These are phyloP conservation scores for Fusarium palustre DNA, from an alignment of 2,329 filamentous ascomycete species.

Conservation along the genomic window DNA sequence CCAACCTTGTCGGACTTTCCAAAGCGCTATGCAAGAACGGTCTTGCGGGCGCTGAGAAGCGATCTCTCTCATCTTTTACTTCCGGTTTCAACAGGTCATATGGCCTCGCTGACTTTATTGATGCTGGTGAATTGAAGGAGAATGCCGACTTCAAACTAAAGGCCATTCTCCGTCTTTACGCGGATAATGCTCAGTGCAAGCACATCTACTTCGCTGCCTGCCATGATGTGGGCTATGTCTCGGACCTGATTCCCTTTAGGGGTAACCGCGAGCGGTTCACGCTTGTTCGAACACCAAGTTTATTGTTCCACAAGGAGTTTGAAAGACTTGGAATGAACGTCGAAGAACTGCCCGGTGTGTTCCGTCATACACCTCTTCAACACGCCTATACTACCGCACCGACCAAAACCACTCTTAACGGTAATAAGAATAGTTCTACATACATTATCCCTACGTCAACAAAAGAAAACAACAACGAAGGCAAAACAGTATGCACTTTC, in stretches of 20 bases:
- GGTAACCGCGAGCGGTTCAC: constrained; percentile 65
- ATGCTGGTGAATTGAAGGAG: constrained; percentile 70
- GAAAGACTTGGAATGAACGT: constrained; percentile 62
- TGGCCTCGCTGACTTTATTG: constrained; percentile 70
- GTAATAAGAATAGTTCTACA: not conserved
- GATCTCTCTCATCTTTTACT: constrained; percentile 66
- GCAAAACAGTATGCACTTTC: constrained; percentile 31
- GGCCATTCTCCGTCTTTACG: constrained; percentile 61
- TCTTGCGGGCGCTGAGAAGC: constrained; percentile 64
- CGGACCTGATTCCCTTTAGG: constrained; percentile 65
- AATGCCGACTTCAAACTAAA: constrained; percentile 71
- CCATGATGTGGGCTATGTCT: constrained; percentile 65
- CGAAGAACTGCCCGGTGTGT: constrained; percentile 64
- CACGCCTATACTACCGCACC: constrained; percentile 6
- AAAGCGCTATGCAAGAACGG: constrained; percentile 59
- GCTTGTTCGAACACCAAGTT: constrained; percentile 60
- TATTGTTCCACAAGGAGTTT: constrained; percentile 65
- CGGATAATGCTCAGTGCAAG: constrained; percentile 70
- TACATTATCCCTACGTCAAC: constrained; percentile 7
- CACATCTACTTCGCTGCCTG: constrained; percentile 74
- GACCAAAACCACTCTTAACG: constrained; percentile 1
- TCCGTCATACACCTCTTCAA: constrained; percentile 57
- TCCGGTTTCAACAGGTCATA: constrained; percentile 68
- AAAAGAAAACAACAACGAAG: constrained; percentile 18
- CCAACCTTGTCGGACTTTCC: constrained; percentile 65